Percentiles rank a stretch among this genome's conserved stretches.
phyloP scores from a whole-genome alignment of 2,329 filamentous ascomycete genomes.

The Colletotrichum horii region DNA sequence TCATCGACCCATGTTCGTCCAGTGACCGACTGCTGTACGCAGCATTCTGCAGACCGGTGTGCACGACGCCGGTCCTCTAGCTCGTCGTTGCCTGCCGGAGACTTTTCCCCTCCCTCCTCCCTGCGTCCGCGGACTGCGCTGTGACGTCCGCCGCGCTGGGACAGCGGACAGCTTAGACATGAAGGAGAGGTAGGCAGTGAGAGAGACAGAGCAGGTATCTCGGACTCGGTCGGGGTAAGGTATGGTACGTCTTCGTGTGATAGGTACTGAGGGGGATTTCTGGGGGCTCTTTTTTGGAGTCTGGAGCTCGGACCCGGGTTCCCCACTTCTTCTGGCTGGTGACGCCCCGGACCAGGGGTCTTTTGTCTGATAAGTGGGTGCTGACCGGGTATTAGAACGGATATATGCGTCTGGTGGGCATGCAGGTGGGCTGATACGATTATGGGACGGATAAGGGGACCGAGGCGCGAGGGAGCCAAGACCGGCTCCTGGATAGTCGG shows the following conservation, averaged over 20 bases:
- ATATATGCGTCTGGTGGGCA: conserved; percentile 2
- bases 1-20: background rate
- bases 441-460: conserved; percentile 16
- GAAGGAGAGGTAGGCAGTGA: background rate
- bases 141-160: conserved; percentile 3
- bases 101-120: background rate
- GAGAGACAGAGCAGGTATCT: background rate
- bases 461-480: background rate
- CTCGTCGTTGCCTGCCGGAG: conserved; percentile 2
- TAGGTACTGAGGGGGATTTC: background rate
- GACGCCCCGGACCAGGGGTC: background rate
- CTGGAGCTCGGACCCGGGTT: background rate
- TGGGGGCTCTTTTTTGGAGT: background rate
- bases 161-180: background rate
- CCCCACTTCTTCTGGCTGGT: background rate
- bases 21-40: background rate
- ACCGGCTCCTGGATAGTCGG: background rate
- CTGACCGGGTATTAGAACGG: conserved; percentile 15
- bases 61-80: background rate
- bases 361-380: conserved; percentile 6
- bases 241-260: background rate
- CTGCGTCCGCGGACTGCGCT: background rate
- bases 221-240: background rate
- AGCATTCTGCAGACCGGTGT: background rate
- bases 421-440: conserved; percentile 1